These are phyloP conservation scores for Xerocomellus chrysenteron DNA, from an alignment of 768 basidiomycete genomes.

Conservation along the genomic window DNA sequence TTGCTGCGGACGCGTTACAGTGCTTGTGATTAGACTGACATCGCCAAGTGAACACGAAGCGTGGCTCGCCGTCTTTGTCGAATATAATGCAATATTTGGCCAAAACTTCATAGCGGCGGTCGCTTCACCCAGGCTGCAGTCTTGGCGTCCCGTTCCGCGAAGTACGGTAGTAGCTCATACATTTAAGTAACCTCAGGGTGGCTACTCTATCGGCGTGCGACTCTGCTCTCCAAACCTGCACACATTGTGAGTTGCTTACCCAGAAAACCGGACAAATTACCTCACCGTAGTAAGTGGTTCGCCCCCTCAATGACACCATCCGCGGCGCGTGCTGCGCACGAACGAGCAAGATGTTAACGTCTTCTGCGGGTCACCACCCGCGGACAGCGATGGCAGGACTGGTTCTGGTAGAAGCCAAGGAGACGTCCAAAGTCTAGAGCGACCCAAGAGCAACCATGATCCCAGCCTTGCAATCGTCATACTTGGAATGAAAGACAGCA, in stretches of 20 bases:
- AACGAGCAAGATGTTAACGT: not conserved
- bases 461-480: slow-evolving; percentile 2
- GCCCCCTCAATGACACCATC: not conserved
- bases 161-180: not conserved
- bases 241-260: not conserved
- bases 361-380: slow-evolving; percentile 5
- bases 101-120: not conserved
- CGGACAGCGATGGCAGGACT: slow-evolving; percentile 1
- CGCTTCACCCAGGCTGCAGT: not conserved
- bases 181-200: not conserved
- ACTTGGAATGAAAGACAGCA: not conserved
- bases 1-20: slow-evolving; percentile 1
- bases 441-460: not conserved
- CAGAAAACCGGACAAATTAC: slow-evolving; percentile 2
- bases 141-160: slow-evolving; percentile 22
- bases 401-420: slow-evolving; percentile 11
- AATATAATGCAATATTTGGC: not conserved
- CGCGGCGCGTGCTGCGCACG: not conserved
- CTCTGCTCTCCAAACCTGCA: not conserved
- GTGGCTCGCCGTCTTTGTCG: slow-evolving; percentile 11
- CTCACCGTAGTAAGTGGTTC: not conserved
- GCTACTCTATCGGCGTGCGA: not conserved
- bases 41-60: slow-evolving; percentile 1
- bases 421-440: slow-evolving; percentile 2
- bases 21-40: not conserved